Evolutionary conservation across 2,329 filamentous ascomycete genomes (phyloP), one percentile per base, ranked within the genome.

Genomic region (Diplodia sapinea): DNA sequence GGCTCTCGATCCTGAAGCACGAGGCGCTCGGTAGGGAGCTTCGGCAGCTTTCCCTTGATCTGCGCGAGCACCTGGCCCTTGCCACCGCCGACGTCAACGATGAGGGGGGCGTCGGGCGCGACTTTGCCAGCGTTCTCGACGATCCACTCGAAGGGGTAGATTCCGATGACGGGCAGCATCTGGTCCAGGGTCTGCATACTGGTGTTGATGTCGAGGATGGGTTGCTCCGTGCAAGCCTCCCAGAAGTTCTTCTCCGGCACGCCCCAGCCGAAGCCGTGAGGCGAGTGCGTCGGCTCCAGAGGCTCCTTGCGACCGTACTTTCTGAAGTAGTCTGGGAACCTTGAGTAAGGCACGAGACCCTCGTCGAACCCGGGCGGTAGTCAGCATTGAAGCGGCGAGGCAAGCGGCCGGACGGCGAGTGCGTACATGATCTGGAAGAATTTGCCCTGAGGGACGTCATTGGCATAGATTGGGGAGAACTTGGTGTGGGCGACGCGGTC

Each of bases 61-160:
- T 72, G 69, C 4, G 72, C 71, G n/a, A 75, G 75, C 56, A 80
- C 78, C n/a, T 82, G 78, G 0, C 81, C 81, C 9, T 74, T 72
- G 1, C 77, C 78, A 49, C 81, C 80, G 11, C 80, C 80, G 12
- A 83, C 72, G 68, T 83, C 79, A 2, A 83, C 79, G 55, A 81
- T 74, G 33, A 82, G 40, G 26, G 69, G 63, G 9, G 59, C 57
- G 12, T 69, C 65, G 5, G 43, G 26, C 33, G 40, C 36, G 15
- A 56, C 66, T 2, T 43, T 29, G 29, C 33, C n/a, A 3, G 56
- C 66, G 29, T 68, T 68, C 40, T 63, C 56, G 2, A 40, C n/a
- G 15, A 68, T 50, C 49, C 51, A 56, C 8, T 49, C 23, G 29
- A 63, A 56, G 0, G 66, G 66, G 15, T 49, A 68, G 15, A 64